These are phyloP conservation scores for Neonectria magnoliae DNA, from an alignment of 2,329 filamentous ascomycete genomes.

Conservation along the genomic window DNA sequence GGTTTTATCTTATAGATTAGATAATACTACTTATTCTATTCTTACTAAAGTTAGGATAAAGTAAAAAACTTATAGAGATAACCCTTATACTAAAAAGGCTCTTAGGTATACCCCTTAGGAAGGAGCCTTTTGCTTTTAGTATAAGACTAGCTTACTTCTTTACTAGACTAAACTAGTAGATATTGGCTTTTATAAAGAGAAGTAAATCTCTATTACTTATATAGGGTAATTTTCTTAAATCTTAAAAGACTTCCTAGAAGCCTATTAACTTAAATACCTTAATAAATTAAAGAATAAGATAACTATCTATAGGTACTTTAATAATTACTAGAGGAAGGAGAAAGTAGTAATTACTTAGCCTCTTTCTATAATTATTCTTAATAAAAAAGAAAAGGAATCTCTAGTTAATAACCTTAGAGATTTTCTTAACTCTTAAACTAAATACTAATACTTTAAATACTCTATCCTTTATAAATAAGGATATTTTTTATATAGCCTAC, in stretches of 20 bases:
- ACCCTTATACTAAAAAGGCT: no score
- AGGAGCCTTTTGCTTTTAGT: no score
- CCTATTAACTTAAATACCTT: slow-evolving; percentile 44
- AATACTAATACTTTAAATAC: not conserved
- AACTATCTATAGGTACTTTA: slow-evolving; percentile 42
- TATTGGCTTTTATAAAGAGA: no score
- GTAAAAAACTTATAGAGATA: no score
- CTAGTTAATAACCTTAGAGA: not conserved
- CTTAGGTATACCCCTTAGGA: no score
- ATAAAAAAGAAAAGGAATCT: not conserved
- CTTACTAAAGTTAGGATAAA: no score
- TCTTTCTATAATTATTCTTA: not conserved
- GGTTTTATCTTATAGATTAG: no score
- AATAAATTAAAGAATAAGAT: slow-evolving; percentile 43
- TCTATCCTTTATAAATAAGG: not conserved
- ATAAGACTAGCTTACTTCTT: no score
- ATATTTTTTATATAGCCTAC: slow-evolving; percentile 4
- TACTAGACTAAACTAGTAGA: no score
- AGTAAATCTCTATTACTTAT: no score
- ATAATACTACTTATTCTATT: no score
- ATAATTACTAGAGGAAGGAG: slow-evolving; percentile 23
- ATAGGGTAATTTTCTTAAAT: no score
- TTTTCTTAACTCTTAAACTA: not conserved
- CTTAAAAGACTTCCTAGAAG: slow-evolving; percentile 11
- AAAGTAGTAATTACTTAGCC: not conserved